Evolutionary conservation across 306 rosid species (phyloP).

Genomic region (Medicago arabica): DNA sequence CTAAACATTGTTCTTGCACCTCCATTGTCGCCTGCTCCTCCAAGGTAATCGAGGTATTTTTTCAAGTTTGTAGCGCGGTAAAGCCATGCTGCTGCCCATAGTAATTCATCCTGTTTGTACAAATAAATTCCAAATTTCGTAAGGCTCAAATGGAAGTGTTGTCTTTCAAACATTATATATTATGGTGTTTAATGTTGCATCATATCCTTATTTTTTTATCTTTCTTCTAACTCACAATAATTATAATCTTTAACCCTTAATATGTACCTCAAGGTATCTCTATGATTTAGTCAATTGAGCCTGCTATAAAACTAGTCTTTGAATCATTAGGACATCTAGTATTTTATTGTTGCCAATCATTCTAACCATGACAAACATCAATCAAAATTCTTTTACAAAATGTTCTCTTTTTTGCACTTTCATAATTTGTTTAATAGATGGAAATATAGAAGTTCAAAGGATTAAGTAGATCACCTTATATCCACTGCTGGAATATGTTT

Average conservation of each 20-base stretch:
- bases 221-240: too few relatives aligned
- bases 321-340: too few relatives aligned
- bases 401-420: background rate
- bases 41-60: constrained; percentile 48
- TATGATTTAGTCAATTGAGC: too few relatives aligned
- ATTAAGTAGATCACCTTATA: constrained; percentile 49
- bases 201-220: too few relatives aligned
- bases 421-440: background rate
- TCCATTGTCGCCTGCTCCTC: constrained; percentile 28
- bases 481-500: constrained; percentile 63
- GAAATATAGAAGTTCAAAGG: background rate
- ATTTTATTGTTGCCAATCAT: too few relatives aligned
- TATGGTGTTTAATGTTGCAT: too few relatives aligned
- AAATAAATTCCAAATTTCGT: background rate
- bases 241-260: too few relatives aligned
- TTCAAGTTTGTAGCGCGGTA: constrained; percentile 48
- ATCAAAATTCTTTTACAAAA: too few relatives aligned
- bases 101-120: constrained; percentile 55
- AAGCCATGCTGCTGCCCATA: constrained; percentile 83
- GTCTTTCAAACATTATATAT: too few relatives aligned
- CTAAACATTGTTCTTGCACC: constrained; percentile 55
- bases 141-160: background rate
- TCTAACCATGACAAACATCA: too few relatives aligned
- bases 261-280: too few relatives aligned
- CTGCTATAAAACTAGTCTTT: too few relatives aligned